Base-by-base conservation (phyloP, 192 early-diverging fungal genomes). In the Pilaira anomala region DNA sequence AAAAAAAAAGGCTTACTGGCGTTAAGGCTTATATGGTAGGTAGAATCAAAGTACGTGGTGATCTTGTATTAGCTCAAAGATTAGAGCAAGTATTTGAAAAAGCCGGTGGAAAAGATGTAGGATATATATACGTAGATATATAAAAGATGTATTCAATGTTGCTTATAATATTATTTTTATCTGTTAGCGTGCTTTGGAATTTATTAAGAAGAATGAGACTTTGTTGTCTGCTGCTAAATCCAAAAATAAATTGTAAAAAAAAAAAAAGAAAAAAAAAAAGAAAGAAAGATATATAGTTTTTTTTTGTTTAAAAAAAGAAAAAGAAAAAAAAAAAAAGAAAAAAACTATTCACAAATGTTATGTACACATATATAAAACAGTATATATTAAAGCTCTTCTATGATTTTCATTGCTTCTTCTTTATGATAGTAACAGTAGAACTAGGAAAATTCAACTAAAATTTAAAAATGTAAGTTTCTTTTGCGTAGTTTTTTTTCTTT, bases 81-180 rank as follows among this genome's bases (percentile, higher is more conserved):
- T 52, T 69, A 29, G 67, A 69, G 56, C 52, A 69, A 28, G 41
- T 69, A 14, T 69, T 69, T 48, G 53, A 63, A 33, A 69, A 69
- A 44, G 59, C 60, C 9, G 60, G 60, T 33, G 67, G 67, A 33
- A 55, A 46, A 63, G 60, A 69, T 3, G 67, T 69, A 67, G 53
- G 48, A 18, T 40, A 36, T 16, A 30, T 41, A 19, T 25, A 12
- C 33, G 11, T 36, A 36, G 5, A 4, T 36, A 36, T 36, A n/a
- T n/a, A n/a, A n/a, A n/a, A n/a, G n/a, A n/a, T n/a, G n/a, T n/a
- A n/a, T n/a, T n/a, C n/a, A n/a, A 24, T 24, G n/a, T 18, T 7
- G 9, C 30, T 51, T 19, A 51, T 51, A 22, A 18, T 45, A n/a
- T 44, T 60, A 41, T 19, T 36, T 19, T 39, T 45, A 16, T 16